A percentile compares a stretch with the other conserved stretches of the same genome.
phyloP scores from a whole-genome alignment of 352 stramenopile species.

The Pilasporangium apinafurcum region DNA sequence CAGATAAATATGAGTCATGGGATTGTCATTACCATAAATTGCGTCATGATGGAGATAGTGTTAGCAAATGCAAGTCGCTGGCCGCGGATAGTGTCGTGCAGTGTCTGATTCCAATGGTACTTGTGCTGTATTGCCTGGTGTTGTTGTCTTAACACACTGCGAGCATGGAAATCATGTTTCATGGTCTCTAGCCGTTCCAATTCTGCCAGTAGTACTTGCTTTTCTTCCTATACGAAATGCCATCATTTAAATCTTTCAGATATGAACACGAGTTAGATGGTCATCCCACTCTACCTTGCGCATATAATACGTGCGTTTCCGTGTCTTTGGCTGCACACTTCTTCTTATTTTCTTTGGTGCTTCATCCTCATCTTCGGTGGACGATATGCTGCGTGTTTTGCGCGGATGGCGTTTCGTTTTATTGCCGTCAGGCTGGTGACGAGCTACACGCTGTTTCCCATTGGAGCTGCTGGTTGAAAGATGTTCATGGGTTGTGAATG shows the following conservation, averaged over 20 bases:
- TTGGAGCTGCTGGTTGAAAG: too few species aligned
- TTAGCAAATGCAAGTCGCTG: conserved; percentile 35
- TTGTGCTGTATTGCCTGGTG: conserved; percentile 10
- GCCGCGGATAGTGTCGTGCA: conserved; percentile 21
- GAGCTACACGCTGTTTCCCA: too few species aligned
- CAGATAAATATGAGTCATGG: too few species aligned
- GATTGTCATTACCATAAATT: conserved; percentile 36
- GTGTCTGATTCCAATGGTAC: conserved; percentile 16
- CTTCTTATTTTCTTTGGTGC: conserved; percentile 10
- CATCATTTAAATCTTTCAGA: background rate
- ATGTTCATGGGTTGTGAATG: too few species aligned
- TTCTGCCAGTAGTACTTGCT: conserved; percentile 18
- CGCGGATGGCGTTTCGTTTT: too few species aligned
- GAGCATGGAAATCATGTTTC: conserved; percentile 14
- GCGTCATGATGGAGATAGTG: conserved; percentile 18
- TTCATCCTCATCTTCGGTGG: background rate
- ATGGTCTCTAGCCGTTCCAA: conserved; percentile 16
- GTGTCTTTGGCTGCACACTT: too few species aligned
- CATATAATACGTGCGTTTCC: conserved; percentile 33
- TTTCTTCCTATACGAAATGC: conserved; percentile 19
- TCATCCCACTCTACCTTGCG: conserved; percentile 19
- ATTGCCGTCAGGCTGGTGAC: too few species aligned
- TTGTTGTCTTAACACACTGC: conserved; percentile 15
- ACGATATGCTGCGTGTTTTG: conserved; percentile 1
- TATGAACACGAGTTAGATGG: background rate